Conservation (phyloP, 495 filamentous ascomycete genomes). For the Peziza echinospora region DNA sequence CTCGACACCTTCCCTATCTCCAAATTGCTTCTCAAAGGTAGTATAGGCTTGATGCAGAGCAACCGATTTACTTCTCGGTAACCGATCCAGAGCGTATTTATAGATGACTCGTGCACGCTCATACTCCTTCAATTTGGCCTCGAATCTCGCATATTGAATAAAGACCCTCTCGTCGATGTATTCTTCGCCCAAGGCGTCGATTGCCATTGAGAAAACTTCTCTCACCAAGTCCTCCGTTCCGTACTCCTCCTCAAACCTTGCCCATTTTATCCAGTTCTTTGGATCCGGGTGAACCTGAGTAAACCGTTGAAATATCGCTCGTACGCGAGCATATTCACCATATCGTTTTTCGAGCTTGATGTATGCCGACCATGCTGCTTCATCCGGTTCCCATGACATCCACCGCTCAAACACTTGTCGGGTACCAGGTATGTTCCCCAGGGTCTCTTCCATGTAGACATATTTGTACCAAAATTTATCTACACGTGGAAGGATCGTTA, state of each 20-base stretch:
- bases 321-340: conserved; percentile 63
- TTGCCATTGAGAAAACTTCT: conserved; percentile 74
- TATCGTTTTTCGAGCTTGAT: conserved; percentile 95
- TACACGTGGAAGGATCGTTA: conserved; percentile 72
- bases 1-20: conserved; percentile 82
- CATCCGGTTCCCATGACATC: conserved; percentile 96
- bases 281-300: conserved; percentile 88
- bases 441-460: conserved; percentile 95
- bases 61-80: conserved; percentile 71
- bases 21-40: conserved; percentile 94
- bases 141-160: conserved; percentile 76
- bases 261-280: conserved; percentile 97
- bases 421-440: conserved; percentile 80
- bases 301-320: conserved; percentile 73
- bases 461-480: conserved; percentile 99
- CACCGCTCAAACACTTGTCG: conserved; percentile 91
- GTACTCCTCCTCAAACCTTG: conserved; percentile 86
- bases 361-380: conserved; percentile 84
- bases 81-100: conserved; percentile 82
- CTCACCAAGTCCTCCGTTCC: conserved; percentile 78
- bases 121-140: conserved; percentile 82
- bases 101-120: conserved; percentile 92
- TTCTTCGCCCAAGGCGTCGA: conserved; percentile 80
- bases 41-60: conserved; percentile 80
- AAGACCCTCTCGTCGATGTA: conserved; percentile 95